Evolutionary conservation across 805 yeast species (phyloP), one percentile per base, ranked within the genome.

Genomic region (Hanseniaspora pseudoguilliermondii): DNA sequence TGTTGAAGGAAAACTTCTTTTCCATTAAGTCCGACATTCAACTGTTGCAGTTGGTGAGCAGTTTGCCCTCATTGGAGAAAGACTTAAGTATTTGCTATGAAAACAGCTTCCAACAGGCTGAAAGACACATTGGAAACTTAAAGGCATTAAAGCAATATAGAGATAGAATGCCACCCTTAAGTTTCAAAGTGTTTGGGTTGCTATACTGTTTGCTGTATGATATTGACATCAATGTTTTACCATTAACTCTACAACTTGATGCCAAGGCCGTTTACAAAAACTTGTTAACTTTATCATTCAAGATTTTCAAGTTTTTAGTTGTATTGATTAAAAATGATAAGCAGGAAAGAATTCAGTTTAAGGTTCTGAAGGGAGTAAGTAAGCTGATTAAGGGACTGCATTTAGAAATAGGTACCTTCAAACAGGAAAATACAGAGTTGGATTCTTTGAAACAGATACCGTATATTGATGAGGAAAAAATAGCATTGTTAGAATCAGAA

Each of bases 401-500:
- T 18, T 53, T 53, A 7, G 56, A 53, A 11, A 53, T 53, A 2
- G 50, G 50, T 15, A 46, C 42, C 7, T 53, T 53, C 6, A 29
- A 46, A 4, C 36, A 39, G 13, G 25, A 16, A 7, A 16, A 21
- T 7, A 32, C 15, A 23, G 35, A 27, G 3, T 8, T 35, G 18
- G 27, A 29, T 4, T 53, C 56, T 29, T 39, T 53, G 13, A 46
- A 38, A 16, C 56, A 53, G 21, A 53, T 53, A 16, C 56, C 56
- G 5, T 53, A 53, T 25, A 53, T 53, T 10, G 42, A 41, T 20
- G 50, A 54, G 35, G 52, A 35, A 16, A 68, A 64, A n/a, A 59
- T 48, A 11, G 68, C 59, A 3, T 73, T 69, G 1, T 75, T 67
- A 0, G 73, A 68, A 0, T 71, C 66, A 1, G 74, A 67, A 3